Base-by-base conservation (phyloP, 768 basidiomycete species). In the Sarcomyxa edulis region DNA sequence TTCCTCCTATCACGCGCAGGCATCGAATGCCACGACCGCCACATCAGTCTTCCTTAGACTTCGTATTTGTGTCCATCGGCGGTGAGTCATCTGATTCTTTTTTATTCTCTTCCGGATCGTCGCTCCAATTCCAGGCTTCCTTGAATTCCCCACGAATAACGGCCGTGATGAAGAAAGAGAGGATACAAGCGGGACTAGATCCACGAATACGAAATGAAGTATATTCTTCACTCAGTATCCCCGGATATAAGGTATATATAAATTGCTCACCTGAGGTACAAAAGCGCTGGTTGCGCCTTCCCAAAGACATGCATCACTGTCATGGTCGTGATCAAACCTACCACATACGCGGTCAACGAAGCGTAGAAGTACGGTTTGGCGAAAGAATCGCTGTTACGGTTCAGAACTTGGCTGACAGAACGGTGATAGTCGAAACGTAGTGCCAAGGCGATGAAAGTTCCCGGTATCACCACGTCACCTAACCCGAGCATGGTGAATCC, bases 401-500 rank as follows among this genome's bases (percentile, higher is more conserved):
- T 48, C 41, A 46, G 55, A 38, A 49, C 9, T 34, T 48, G 28
- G 23, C 48, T 46, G 21, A 49, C 51, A 39, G 60, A 68, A 33
- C 69, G 72, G 47, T 74, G 62, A 37, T 74, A 60, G 65, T 97
- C 95, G 59, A 85, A 93, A 25, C 95, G 85, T 29, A 97, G 71
- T 3, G 84, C 90, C 10, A 92, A 73, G 12, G 89, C 82, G 35
- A 96, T 66, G 60, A 97, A 87, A 24, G 72, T 67, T 16, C 74
- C 72, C 10, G 74, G 74, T 6, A 74, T 61, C n/a, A 76, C 70
- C 28, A 95, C 78, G 56, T 96, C 94, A 18, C 94, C 94, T 1
- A 98, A 68, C 2, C 95, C 95, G 21, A 98, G 81, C 81, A 97
- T 84, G 21, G 90, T 84, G 55, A 76, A 86, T 4, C 89, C 90